Evolutionary conservation across 2,329 filamentous ascomycete species (phyloP), one percentile per base, ranked within the genome.

Genomic region (Gremmenia infestans): DNA sequence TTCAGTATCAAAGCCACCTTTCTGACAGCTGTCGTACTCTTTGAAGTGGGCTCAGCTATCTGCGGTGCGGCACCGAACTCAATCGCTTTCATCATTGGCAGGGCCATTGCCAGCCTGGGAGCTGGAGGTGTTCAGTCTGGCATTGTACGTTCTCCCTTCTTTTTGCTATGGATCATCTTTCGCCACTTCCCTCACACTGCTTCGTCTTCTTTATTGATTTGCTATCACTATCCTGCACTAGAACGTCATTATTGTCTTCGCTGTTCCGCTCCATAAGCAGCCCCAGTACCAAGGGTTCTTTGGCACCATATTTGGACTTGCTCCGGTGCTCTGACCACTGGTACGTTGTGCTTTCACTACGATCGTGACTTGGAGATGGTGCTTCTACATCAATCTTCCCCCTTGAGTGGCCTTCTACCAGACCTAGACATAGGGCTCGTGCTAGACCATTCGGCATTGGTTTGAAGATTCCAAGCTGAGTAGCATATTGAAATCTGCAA

Each of bases 331-430:
- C 37, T 68, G 67, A 3, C 69, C 70, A 4, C 40, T 71, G 15
- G 40, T 72, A 9, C 70, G 70, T 7, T 69, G 70, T 23, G 63
- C 64, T 15, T 69, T 72, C 40, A 69, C 65, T 5, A 51, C 69
- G 39, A 67, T 70, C 0, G 73, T 73, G 0, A 66, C 71, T 1
- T 64, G 75, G 48, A 62, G 65, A 56, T 65, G 74, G 61, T 66
- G 74, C 11, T 67, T 76, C 3, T 71, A 68, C 60, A 72, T 74
- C 63, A 74, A 71, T 48, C 63, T 77, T 1, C 74, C 74, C 0
- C 8, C 28, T 11, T 32, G 28, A 32, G 8, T 32, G 2, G 28
- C 8, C 28, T 2, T 11, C 28, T 32, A 32, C 28, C 9, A 32
- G 8, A 32, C 28, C 9, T 32, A 3, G 28, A 32, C 7, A 2